Evolutionary conservation across 495 filamentous ascomycete species (phyloP).

Genomic region (Pyronema omphalodes): DNA sequence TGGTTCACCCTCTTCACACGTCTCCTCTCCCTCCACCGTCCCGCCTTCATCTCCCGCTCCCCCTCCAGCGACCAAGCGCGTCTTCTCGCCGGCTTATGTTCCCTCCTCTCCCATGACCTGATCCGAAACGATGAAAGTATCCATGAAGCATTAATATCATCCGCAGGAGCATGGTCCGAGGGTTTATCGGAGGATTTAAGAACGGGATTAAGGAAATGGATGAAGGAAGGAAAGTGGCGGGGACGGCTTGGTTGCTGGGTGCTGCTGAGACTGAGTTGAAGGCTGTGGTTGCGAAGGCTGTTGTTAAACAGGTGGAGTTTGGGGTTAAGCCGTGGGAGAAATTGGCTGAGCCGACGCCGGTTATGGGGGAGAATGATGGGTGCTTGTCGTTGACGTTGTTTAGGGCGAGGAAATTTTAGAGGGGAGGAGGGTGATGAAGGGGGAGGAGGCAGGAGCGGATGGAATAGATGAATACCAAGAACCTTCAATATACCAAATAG

Average conservation of each 20-base stretch:
- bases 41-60: constrained; percentile 11
- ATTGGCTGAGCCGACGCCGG: constrained; percentile 62
- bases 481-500: too few species aligned
- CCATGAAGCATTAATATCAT: too few species aligned
- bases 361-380: constrained; percentile 69
- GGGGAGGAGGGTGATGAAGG: too few species aligned
- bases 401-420: constrained; percentile 39
- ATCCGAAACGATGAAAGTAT: constrained; percentile 14
- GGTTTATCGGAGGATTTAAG: constrained; percentile 20
- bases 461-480: too few species aligned
- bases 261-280: constrained; percentile 6
- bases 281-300: constrained; percentile 12
- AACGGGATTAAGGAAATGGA: constrained; percentile 18
- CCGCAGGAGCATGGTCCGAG: neutral
- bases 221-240: constrained; percentile 10
- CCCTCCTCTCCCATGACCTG: constrained; percentile 16
- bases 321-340: constrained; percentile 62
- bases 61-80: constrained; percentile 14
- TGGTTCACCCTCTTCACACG: constrained; percentile 7
- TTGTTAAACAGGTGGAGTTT: constrained; percentile 37
- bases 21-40: constrained; percentile 18
- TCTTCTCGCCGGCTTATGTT: constrained; percentile 17
- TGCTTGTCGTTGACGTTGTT: constrained; percentile 63
- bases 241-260: constrained; percentile 14
- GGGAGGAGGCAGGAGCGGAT: too few species aligned